phyloP scores from a whole-genome alignment of 2,329 filamentous ascomycete genomes.

The Neonectria coccinea region DNA sequence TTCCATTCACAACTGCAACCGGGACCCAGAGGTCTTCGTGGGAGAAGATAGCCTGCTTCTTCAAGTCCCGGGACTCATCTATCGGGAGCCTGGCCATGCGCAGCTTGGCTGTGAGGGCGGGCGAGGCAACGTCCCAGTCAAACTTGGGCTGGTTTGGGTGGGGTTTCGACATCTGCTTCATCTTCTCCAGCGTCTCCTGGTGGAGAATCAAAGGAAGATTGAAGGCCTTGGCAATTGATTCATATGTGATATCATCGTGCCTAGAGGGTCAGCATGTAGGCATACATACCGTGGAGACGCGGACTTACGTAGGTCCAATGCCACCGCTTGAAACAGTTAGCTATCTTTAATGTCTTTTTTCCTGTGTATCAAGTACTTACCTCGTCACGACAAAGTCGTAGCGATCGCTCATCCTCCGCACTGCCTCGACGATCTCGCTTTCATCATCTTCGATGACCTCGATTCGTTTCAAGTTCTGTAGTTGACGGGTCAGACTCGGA shows the following conservation, averaged over 20 bases:
- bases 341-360: background rate
- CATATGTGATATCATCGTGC: slow-evolving; percentile 98
- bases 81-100: slow-evolving; percentile 91
- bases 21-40: slow-evolving; percentile 91
- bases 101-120: slow-evolving; percentile 82
- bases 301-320: slow-evolving; percentile 88
- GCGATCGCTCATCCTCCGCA: slow-evolving; percentile 83
- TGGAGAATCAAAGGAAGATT: slow-evolving; percentile 80
- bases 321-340: slow-evolving; percentile 72
- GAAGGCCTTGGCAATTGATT: slow-evolving; percentile 93
- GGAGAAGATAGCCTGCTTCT: slow-evolving; percentile 83
- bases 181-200: slow-evolving; percentile 79
- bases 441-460: slow-evolving; percentile 97
- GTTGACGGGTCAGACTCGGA: background rate
- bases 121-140: slow-evolving; percentile 85
- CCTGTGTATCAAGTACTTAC: slow-evolving; percentile 46
- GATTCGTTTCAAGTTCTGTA: slow-evolving; percentile 79
- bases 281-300: background rate
- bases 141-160: slow-evolving; percentile 80
- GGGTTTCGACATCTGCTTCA: slow-evolving; percentile 83
- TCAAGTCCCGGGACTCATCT: slow-evolving; percentile 72
- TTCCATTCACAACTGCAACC: slow-evolving; percentile 87
- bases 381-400: slow-evolving; percentile 97
- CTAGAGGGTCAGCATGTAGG: slow-evolving; percentile 57
- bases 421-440: slow-evolving; percentile 87